Evolutionary conservation across 805 yeast genomes (phyloP), one percentile per base, ranked within the genome.

Genomic region (Ogataea angusta): DNA sequence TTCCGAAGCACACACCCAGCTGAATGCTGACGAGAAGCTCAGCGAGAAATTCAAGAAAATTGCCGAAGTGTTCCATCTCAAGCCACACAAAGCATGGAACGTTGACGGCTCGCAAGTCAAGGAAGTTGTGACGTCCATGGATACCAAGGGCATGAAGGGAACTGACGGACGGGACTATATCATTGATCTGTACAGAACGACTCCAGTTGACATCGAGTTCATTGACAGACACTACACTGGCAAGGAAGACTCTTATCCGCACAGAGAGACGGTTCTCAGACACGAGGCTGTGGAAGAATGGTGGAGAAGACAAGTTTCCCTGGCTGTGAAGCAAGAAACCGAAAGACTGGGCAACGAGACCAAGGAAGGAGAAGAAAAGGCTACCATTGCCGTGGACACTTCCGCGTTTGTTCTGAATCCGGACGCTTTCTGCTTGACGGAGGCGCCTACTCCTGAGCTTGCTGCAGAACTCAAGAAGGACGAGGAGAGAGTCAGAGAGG

Each of bases 241-340:
- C 12, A 47, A 60, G 5, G 71, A 62, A n/a, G 60, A 62, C n/a
- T 70, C 78, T 9, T 90, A 89, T 59, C 96, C 96, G 13, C 96
- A 88, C 58, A 76, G 78, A 48, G 86, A 88, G 63, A 72, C 85
- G 10, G 75, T 85, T 18, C 56, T 91, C 32, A 81, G 98, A 66
- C 80, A 80, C 49, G 98, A 91, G 66, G 93, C 96, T 13, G 78
- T 91, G 34, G 91, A 82, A 51, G 86, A 81, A 53, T 91, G 96
- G 96, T 87, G 93, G 82, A 76, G 76, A 56, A 63, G 78, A 44
- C 78, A 82, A 57, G 73, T 84, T 3, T 75, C 84, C 12, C 69
- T 67, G 15, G 68, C 69, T 34, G 60, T 80, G 47, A 72, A 72
- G 44, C 64, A 57, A 1, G 78, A 77, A 53, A 67, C 79, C 30